A percentile compares a stretch with the other conserved stretches of the same genome.
Conservation (phyloP, 345 rosid genomes). For the Hibiscus syriacus region DNA sequence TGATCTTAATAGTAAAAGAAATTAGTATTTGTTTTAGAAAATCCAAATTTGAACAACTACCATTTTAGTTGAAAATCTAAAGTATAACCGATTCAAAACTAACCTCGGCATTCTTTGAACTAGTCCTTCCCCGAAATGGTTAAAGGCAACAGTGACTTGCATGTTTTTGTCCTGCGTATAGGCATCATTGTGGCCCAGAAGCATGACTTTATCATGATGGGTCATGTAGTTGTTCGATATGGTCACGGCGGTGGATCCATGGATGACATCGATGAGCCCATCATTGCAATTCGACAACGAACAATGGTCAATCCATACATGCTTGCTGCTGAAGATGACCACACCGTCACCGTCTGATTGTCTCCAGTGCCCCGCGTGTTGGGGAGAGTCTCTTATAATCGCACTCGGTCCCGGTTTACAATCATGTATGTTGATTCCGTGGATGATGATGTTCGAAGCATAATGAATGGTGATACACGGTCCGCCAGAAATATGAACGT, state of each 20-base stretch:
- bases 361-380: conserved; percentile 48
- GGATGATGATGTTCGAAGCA: conserved; percentile 60
- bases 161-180: conserved; percentile 57
- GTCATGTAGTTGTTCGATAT: conserved; percentile 77
- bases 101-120: conserved; percentile 90
- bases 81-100: not conserved
- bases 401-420: conserved; percentile 45
- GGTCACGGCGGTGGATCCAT: conserved; percentile 75
- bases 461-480: conserved; percentile 70
- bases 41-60: too few species aligned
- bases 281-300: conserved; percentile 67
- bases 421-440: conserved; percentile 65
- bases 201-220: conserved; percentile 81
- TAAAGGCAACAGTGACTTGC: conserved; percentile 79
- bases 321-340: conserved; percentile 41
- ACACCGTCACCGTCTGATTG: conserved; percentile 65
- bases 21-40: too few species aligned
- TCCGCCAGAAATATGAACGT: conserved; percentile 64
- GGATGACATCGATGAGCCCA: conserved; percentile 71
- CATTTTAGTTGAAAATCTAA: not conserved
- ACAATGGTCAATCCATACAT: conserved; percentile 73
- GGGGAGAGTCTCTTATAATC: conserved; percentile 44
- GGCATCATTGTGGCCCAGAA: conserved; percentile 63
- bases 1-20: too few species aligned
- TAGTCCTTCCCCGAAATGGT: conserved; percentile 79